Evolutionary conservation across 371 early-diverging fungal species (phyloP).

Genomic region (Apophysomyces trapeziformis): DNA sequence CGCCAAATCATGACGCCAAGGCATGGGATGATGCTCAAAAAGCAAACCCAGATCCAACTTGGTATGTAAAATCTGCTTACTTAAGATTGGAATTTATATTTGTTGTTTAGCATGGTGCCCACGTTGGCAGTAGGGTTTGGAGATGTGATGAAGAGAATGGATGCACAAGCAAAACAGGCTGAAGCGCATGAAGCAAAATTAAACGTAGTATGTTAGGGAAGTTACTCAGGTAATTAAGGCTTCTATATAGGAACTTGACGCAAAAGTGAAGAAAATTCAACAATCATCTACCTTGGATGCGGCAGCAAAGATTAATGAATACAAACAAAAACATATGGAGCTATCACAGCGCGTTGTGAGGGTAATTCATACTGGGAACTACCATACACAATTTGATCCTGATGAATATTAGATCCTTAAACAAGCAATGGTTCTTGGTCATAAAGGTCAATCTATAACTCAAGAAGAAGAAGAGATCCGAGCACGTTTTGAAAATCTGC

Average conservation of each 20-base stretch:
- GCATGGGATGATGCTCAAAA: constrained; percentile 82
- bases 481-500: constrained; percentile 72
- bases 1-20: constrained; percentile 72
- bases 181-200: constrained; percentile 37
- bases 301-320: constrained; percentile 65
- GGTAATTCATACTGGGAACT: constrained; percentile 25
- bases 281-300: constrained; percentile 67
- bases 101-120: constrained; percentile 68
- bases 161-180: constrained; percentile 68
- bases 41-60: constrained; percentile 84
- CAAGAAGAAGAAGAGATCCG: constrained; percentile 84
- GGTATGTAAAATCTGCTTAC: constrained; percentile 40
- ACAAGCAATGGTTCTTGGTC: constrained; percentile 77
- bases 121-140: constrained; percentile 90
- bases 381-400: not conserved
- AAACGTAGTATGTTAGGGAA: constrained; percentile 35
- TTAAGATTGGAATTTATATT: not conserved
- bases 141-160: constrained; percentile 83
- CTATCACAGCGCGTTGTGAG: constrained; percentile 77
- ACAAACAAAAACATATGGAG: constrained; percentile 74
- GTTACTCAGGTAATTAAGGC: not conserved
- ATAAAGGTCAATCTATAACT: constrained; percentile 79
- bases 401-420: constrained; percentile 70
- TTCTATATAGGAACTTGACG: constrained; percentile 51
- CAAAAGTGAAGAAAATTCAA: constrained; percentile 69